These are phyloP conservation scores for Boletus smithii DNA, from an alignment of 1,284 basidiomycete species.

Conservation along the genomic window DNA sequence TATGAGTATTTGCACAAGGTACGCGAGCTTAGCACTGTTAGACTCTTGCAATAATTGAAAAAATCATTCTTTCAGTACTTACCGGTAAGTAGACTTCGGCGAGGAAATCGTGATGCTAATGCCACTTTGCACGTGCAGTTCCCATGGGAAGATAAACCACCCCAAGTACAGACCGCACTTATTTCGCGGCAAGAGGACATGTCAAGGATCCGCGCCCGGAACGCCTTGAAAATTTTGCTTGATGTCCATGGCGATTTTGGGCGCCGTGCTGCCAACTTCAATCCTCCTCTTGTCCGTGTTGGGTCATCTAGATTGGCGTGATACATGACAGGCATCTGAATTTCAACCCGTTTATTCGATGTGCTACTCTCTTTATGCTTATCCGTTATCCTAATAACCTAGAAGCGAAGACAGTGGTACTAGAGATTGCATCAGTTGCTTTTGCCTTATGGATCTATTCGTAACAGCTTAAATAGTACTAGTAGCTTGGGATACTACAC, in stretches of 20 bases:
- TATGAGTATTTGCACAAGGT: slow-evolving; percentile 82
- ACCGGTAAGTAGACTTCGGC: slow-evolving; percentile 54
- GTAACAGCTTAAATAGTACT: slow-evolving; percentile 10
- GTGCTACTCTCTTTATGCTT: slow-evolving; percentile 10
- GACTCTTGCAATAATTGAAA: neutral
- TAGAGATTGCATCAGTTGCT: slow-evolving; percentile 4
- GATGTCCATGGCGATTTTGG: slow-evolving; percentile 85
- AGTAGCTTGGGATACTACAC: neutral
- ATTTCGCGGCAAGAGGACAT: slow-evolving; percentile 78
- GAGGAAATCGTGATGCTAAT: slow-evolving; percentile 9
- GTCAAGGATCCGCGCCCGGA: slow-evolving; percentile 83
- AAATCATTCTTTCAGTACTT: slow-evolving; percentile 43
- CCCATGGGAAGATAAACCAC: slow-evolving; percentile 68
- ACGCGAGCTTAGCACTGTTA: slow-evolving; percentile 13
- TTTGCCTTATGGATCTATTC: slow-evolving; percentile 2
- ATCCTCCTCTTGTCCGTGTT: slow-evolving; percentile 36
- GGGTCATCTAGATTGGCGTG: slow-evolving; percentile 34
- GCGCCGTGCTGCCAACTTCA: slow-evolving; percentile 42
- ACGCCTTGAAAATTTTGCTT: slow-evolving; percentile 86
- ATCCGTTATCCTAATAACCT: slow-evolving; percentile 20
- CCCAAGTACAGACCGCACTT: slow-evolving; percentile 64
- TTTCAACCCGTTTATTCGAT: neutral
- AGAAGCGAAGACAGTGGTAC: slow-evolving; percentile 12
- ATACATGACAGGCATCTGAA: slow-evolving; percentile 1
- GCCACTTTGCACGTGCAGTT: slow-evolving; percentile 46